Percentiles rank a stretch among this genome's conserved stretches.
phyloP scores from a whole-genome alignment of 495 filamentous ascomycete genomes.

The Melanomma pulvis-pyrius region DNA sequence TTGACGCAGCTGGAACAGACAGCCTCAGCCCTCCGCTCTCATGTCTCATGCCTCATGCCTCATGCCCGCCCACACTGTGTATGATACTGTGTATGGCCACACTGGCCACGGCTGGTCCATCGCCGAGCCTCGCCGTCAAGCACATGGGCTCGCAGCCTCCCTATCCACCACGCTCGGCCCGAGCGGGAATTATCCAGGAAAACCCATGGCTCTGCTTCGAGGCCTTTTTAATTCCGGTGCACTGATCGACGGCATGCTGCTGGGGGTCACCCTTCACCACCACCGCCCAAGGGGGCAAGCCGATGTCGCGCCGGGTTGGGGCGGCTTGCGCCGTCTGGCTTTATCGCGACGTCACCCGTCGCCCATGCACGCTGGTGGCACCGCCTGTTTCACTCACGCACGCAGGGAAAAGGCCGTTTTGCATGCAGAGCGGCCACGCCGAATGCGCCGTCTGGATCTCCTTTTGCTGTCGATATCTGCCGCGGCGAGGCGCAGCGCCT shows the following conservation, averaged over 20 bases:
- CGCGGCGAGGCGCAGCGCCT: background rate
- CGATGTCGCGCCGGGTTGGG: slow-evolving; percentile 8
- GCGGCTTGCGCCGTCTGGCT: too few species aligned
- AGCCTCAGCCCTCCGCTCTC: too few species aligned
- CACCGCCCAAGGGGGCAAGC: background rate
- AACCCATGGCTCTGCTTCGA: background rate
- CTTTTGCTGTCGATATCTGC: background rate
- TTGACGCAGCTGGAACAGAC: too few species aligned
- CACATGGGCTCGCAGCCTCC: background rate
- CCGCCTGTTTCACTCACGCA: background rate
- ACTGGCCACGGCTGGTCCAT: background rate
- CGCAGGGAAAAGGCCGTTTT: background rate
- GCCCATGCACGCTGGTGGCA: background rate
- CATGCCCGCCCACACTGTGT: too few species aligned
- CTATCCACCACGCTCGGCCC: background rate
- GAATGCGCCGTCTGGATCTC: background rate
- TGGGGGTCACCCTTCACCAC: background rate
- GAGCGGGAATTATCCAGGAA: background rate
- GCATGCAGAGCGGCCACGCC: background rate
- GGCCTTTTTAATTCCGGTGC: background rate
- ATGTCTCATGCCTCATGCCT: too few species aligned
- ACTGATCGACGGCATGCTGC: slow-evolving; percentile 1
- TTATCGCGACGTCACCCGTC: background rate
- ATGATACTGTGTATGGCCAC: too few species aligned
- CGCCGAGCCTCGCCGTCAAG: background rate